Conservation (phyloP, 495 filamentous ascomycete species). For the Diplogelasinospora grovesii region DNA sequence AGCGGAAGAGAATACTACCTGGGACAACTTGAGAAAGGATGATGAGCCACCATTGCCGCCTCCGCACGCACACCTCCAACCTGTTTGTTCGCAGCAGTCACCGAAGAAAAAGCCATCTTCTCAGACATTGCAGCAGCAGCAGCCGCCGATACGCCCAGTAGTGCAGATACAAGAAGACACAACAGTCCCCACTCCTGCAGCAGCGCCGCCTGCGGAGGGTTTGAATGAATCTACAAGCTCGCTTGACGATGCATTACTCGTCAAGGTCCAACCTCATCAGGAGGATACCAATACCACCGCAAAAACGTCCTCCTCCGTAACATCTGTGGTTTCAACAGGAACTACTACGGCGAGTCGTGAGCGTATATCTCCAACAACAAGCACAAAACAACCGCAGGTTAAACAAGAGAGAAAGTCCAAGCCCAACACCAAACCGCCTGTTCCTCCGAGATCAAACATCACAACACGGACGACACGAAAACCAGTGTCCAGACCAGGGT, state of each 20-base stretch:
- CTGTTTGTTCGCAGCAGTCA: conserved; percentile 21
- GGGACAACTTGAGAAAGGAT: conserved; percentile 29
- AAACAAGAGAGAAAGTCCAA: neutral
- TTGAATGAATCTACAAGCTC: conserved; percentile 16
- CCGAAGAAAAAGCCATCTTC: conserved; percentile 21
- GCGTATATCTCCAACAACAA: conserved; percentile 1
- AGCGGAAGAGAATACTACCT: conserved; percentile 39
- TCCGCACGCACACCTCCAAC: conserved; percentile 19
- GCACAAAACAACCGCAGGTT: neutral
- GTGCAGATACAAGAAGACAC: conserved; percentile 17
- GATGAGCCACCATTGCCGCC: conserved; percentile 24
- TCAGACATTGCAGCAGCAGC: too few species aligned
- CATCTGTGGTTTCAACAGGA: neutral
- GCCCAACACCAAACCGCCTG: neutral
- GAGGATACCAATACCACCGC: too few species aligned
- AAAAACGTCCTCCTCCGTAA: conserved; percentile 2
- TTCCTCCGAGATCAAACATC: too few species aligned
- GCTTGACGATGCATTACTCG: conserved; percentile 12
- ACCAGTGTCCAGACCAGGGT: too few species aligned
- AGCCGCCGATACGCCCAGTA: conserved; percentile 11
- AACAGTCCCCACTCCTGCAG: conserved; percentile 11
- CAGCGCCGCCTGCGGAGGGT: conserved; percentile 13
- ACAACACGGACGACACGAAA: neutral
- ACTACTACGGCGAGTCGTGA: too few species aligned
- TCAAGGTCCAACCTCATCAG: too few species aligned